Evolutionary conservation across 208 protist genomes (phyloP).

Genomic region (Leishmania turanica): DNA sequence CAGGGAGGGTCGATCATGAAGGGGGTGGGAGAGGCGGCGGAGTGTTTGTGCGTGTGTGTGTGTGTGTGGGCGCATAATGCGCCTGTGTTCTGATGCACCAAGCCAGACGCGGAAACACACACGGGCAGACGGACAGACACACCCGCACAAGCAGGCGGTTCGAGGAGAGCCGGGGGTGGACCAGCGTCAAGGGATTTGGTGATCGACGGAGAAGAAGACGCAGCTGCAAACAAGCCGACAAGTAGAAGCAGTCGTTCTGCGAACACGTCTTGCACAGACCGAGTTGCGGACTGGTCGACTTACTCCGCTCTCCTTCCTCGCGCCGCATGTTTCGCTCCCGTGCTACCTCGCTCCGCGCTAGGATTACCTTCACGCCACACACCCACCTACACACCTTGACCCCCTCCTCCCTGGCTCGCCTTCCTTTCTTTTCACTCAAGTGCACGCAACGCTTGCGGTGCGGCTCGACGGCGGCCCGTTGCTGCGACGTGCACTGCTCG

Average conservation of each 20-base stretch:
- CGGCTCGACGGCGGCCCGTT: slow-evolving; percentile 16
- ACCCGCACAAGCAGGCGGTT: not conserved
- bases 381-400: not conserved
- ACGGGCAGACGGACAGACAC: not conserved
- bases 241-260: not conserved
- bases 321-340: not conserved
- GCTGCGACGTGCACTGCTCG: slow-evolving; percentile 29
- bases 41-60: not conserved
- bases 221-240: not conserved
- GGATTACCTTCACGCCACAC: not conserved
- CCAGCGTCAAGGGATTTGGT: not conserved
- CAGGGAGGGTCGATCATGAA: not conserved
- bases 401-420: not conserved
- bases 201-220: not conserved
- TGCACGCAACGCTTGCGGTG: slow-evolving; percentile 52
- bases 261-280: not conserved
- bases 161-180: not conserved
- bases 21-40: not conserved
- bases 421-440: slow-evolving; percentile 9
- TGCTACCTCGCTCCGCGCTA: not conserved
- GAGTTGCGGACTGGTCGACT: not conserved
- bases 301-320: slow-evolving; percentile 2
- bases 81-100: not conserved
- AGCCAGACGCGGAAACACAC: not conserved
- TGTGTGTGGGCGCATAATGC: not conserved